These are phyloP conservation scores for Fragaria vesca DNA, from an alignment of 306 rosid species.

Conservation along the genomic window DNA sequence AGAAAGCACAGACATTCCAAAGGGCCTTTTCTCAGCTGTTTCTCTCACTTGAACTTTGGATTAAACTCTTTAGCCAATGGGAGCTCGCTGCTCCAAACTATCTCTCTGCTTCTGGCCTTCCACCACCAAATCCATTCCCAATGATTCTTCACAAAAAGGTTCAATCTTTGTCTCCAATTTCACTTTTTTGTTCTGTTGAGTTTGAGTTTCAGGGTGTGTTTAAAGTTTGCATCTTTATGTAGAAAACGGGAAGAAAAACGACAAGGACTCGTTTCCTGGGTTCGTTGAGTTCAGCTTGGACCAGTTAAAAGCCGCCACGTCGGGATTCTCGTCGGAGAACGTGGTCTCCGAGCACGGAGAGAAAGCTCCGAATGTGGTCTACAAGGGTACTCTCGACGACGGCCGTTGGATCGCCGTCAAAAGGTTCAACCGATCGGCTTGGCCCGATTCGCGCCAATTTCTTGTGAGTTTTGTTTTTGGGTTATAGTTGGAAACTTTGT, in stretches of 20 bases:
- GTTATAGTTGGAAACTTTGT: slow-evolving; percentile 1
- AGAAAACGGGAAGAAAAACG: slow-evolving; percentile 63
- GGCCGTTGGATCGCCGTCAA: slow-evolving; percentile 78
- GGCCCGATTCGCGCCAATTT: slow-evolving; percentile 99
- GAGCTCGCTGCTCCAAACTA: slow-evolving; percentile 90
- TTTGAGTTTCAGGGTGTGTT: not conserved
- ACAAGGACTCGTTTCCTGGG: slow-evolving; percentile 52
- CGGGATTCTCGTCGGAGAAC: slow-evolving; percentile 80
- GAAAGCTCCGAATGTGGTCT: slow-evolving; percentile 98
- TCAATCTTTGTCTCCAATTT: not conserved
- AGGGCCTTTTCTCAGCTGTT: not conserved
- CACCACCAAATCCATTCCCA: slow-evolving; percentile 64
- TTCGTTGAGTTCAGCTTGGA: slow-evolving; percentile 77
- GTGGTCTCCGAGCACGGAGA: slow-evolving; percentile 98
- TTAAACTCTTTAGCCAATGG: slow-evolving; percentile 53
- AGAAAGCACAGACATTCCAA: not conserved
- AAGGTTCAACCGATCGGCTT: slow-evolving; percentile 90
- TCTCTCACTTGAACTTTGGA: slow-evolving; percentile 15
- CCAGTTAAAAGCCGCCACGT: slow-evolving; percentile 74
- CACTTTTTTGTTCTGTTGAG: not conserved
- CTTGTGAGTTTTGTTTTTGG: slow-evolving; percentile 42
- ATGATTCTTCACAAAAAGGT: slow-evolving; percentile 58
- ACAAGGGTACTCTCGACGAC: slow-evolving; percentile 69
- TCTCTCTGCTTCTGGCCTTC: slow-evolving; percentile 90
- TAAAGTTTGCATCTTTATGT: slow-evolving; percentile 23